Conservation (phyloP, 257 asterid genomes). For the Solanum etuberosum region DNA sequence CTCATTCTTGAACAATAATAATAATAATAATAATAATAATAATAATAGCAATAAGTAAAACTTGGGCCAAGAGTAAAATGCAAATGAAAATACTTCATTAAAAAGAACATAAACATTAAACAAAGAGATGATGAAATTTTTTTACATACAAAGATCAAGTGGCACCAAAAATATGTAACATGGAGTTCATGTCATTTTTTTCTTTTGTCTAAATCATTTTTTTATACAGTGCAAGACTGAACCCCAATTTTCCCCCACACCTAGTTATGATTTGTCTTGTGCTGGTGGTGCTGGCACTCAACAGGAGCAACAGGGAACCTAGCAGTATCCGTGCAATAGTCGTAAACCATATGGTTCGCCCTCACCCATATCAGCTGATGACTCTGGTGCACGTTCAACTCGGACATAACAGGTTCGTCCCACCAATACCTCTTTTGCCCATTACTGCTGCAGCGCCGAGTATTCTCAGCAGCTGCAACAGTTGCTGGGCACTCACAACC, state of each 20-base stretch:
- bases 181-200: slow-evolving; percentile 13
- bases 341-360: slow-evolving; percentile 75
- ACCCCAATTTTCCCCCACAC: not conserved
- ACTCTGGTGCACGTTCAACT: slow-evolving; percentile 61
- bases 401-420: slow-evolving; percentile 66
- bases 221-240: slow-evolving; percentile 4
- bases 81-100: not conserved
- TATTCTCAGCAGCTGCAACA: slow-evolving; percentile 28
- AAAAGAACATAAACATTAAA: not conserved
- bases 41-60: not conserved
- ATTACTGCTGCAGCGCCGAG: slow-evolving; percentile 38
- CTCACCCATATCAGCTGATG: slow-evolving; percentile 85
- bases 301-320: slow-evolving; percentile 53
- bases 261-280: slow-evolving; percentile 4
- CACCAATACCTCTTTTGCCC: slow-evolving; percentile 48
- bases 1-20: no score
- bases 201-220: not conserved
- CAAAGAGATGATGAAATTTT: not conserved
- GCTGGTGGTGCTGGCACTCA: slow-evolving; percentile 79
- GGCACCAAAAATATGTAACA: slow-evolving; percentile 2
- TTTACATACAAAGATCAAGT: not conserved
- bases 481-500: slow-evolving; percentile 49
- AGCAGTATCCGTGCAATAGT: slow-evolving; percentile 57
- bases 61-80: not conserved
- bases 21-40: no score